Evolutionary conservation across 2,329 filamentous ascomycete genomes (phyloP).

Genomic region (Cladophialophora exuberans): DNA sequence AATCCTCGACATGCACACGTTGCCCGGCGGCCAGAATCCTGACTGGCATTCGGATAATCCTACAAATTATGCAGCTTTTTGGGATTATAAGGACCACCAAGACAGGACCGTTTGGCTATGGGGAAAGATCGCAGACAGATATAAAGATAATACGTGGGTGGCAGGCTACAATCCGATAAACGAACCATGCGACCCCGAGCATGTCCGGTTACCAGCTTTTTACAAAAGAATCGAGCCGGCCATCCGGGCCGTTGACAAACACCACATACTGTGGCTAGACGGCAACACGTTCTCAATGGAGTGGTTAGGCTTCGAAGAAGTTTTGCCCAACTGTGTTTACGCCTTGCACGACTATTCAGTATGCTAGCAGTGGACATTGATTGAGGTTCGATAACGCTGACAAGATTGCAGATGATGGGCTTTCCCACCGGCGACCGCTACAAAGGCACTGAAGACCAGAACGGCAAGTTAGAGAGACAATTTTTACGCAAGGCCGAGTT

Average conservation of each 20-base stretch:
- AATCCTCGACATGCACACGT: conserved; percentile 55
- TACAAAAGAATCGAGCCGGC: conserved; percentile 51
- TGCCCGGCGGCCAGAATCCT: conserved; percentile 54
- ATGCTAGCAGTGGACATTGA: conserved; percentile 1
- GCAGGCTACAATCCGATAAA: conserved; percentile 58
- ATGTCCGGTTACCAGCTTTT: conserved; percentile 49
- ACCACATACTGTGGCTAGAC: conserved; percentile 51
- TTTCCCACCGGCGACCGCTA: conserved; percentile 47
- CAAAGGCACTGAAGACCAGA: conserved; percentile 46
- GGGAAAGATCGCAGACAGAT: conserved; percentile 51
- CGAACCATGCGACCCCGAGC: conserved; percentile 53
- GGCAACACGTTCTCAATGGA: conserved; percentile 51
- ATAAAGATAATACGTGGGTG: conserved; percentile 49
- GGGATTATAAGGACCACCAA: conserved; percentile 56
- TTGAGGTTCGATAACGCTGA: background rate
- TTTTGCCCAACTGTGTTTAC: conserved; percentile 51
- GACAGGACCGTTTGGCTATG: conserved; percentile 55
- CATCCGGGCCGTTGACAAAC: conserved; percentile 49
- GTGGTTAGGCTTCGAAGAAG: conserved; percentile 46
- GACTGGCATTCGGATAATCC: conserved; percentile 57
- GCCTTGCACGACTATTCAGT: conserved; percentile 43
- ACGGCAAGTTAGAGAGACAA: conserved; percentile 44
- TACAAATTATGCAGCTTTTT: conserved; percentile 52
- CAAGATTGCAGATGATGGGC: conserved; percentile 38
- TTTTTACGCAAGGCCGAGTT: conserved; percentile 53